phyloP scores from a whole-genome alignment of 805 yeast species.

The Naumovozyma baii region DNA sequence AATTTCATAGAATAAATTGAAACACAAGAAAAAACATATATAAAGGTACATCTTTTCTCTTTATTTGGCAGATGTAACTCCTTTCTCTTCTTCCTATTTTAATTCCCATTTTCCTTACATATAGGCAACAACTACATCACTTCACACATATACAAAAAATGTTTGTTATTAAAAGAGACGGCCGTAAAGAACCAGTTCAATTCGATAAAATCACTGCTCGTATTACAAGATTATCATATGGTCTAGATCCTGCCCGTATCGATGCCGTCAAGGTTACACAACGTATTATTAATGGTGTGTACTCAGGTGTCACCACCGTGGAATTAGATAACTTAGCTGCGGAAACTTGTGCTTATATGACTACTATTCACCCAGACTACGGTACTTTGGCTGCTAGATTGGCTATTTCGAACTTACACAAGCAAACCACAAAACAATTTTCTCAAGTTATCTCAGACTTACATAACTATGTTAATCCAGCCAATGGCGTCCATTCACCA shows the following conservation, averaged over 20 bases:
- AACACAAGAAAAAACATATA: background rate
- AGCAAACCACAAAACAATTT: slow-evolving; percentile 75
- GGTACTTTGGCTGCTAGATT: slow-evolving; percentile 89
- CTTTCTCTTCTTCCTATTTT: background rate
- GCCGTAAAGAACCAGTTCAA: slow-evolving; percentile 85
- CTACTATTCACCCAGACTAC: slow-evolving; percentile 94
- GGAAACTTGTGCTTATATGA: slow-evolving; percentile 92
- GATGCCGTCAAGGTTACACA: slow-evolving; percentile 90
- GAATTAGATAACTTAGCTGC: slow-evolving; percentile 77
- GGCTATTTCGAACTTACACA: slow-evolving; percentile 84
- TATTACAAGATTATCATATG: slow-evolving; percentile 84
- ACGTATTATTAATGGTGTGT: slow-evolving; percentile 68
- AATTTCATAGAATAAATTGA: no score
- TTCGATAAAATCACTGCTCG: slow-evolving; percentile 94
- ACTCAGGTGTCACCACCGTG: slow-evolving; percentile 84
- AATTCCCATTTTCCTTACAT: background rate
- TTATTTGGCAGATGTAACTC: background rate
- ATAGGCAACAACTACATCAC: background rate
- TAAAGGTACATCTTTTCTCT: background rate
- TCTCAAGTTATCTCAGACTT: slow-evolving; percentile 61
- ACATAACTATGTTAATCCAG: slow-evolving; percentile 67
- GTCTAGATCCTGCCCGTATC: slow-evolving; percentile 76
- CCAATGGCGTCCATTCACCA: slow-evolving; percentile 43
- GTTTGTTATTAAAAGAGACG: slow-evolving; percentile 86
- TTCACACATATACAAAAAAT: slow-evolving; percentile 28